Percentiles rank a stretch among this genome's conserved stretches.
Conservation (phyloP, 2,329 filamentous ascomycete species). For the Apiospora rasikravindrae region DNA sequence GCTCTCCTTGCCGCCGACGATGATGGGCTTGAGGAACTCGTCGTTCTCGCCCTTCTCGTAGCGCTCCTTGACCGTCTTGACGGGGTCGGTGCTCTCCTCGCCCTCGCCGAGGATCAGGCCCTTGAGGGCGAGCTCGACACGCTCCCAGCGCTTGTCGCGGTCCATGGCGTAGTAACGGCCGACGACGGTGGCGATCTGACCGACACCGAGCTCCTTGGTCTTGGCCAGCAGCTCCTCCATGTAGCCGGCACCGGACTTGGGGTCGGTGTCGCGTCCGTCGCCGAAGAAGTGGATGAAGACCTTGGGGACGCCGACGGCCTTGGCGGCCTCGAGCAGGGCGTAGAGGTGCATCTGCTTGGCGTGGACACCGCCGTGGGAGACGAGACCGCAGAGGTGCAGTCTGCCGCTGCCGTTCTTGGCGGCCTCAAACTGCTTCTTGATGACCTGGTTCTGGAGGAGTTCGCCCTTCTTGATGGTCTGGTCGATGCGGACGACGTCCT, state of each 20-base stretch:
- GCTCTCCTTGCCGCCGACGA: constrained; percentile 83
- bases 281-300: constrained; percentile 99
- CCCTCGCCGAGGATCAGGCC: constrained; percentile 86
- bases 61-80: constrained; percentile 84
- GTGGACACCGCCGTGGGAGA: constrained; percentile 97
- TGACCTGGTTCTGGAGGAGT: constrained; percentile 75
- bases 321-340: constrained; percentile 85
- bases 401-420: constrained; percentile 90
- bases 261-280: constrained; percentile 96
- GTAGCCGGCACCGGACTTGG: constrained; percentile 88
- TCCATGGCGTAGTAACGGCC: constrained; percentile 99
- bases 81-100: constrained; percentile 81
- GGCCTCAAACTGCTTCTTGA: constrained; percentile 76
- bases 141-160: constrained; percentile 98
- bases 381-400: constrained; percentile 87
- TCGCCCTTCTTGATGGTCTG: constrained; percentile 86
- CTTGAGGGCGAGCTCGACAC: constrained; percentile 87
- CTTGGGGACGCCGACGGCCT: constrained; percentile 83
- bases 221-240: constrained; percentile 85
- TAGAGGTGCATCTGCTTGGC: constrained; percentile 94
- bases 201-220: constrained; percentile 81
- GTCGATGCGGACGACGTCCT: constrained; percentile 96
- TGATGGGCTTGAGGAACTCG: constrained; percentile 98
- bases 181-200: constrained; percentile 89
- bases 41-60: constrained; percentile 91